These are phyloP conservation scores for Anisogramma anomala DNA, from an alignment of 2,329 filamentous ascomycete genomes.

Conservation along the genomic window DNA sequence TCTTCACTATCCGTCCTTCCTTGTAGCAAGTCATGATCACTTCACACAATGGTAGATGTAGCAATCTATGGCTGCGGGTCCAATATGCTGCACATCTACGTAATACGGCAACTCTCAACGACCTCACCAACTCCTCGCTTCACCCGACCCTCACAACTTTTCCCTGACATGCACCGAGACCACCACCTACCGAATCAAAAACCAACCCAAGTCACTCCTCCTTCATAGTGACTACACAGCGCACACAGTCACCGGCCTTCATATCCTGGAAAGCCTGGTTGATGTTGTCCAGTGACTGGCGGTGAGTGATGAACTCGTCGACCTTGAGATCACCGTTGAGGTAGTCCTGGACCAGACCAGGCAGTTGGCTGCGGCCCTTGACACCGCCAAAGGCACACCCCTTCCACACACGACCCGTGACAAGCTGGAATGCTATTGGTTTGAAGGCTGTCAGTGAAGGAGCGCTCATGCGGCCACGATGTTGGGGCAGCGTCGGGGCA, in stretches of 20 bases:
- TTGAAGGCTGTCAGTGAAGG: not conserved
- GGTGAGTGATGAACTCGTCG: conserved; percentile 98
- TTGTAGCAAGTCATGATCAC: too few species aligned
- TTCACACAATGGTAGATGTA: too few species aligned
- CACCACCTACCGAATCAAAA: not conserved
- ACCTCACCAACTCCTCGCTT: not conserved
- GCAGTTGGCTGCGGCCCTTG: conserved; percentile 90
- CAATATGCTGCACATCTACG: too few species aligned
- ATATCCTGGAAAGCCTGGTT: conserved; percentile 82
- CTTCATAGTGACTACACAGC: conserved; percentile 69
- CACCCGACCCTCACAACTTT: not conserved
- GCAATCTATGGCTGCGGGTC: too few species aligned
- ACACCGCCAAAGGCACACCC: conserved; percentile 96
- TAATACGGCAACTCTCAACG: too few species aligned
- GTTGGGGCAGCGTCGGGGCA: too few species aligned
- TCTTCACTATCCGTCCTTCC: too few species aligned
- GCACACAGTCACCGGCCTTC: conserved; percentile 94
- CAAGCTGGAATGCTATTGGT: conserved; percentile 72
- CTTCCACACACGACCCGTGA: conserved; percentile 95
- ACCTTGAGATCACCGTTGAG: conserved; percentile 85
- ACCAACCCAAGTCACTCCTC: conserved; percentile 12
- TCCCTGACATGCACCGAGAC: not conserved
- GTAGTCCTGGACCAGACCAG: conserved; percentile 80
- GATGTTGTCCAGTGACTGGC: conserved; percentile 69
- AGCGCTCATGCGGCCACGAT: too few species aligned